Evolutionary conservation across 257 asterid species (phyloP), one percentile per base, ranked within the genome.

Genomic region (Osmanthus fragrans): DNA sequence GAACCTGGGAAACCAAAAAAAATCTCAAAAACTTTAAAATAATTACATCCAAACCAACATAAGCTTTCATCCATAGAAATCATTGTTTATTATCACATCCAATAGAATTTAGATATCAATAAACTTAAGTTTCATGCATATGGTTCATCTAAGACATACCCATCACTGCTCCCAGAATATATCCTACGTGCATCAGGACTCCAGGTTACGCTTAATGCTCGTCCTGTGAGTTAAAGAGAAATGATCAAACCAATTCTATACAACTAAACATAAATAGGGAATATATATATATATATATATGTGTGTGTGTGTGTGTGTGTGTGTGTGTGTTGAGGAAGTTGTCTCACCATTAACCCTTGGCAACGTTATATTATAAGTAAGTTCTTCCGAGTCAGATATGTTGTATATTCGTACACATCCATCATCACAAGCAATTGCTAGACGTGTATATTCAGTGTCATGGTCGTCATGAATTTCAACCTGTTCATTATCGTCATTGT

Each of bases 321-420:
- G n/a, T n/a, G n/a, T n/a, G n/a, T n/a, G n/a, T n/a, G n/a, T n/a
- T n/a, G 76, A 85, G 84, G 76, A 16, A 85, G 85, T 75, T 78
- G 71, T 85, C 98, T 94, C 97, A 94, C 98, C 97, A 77, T 89
- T 86, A 86, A 92, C 97, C 90, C 98, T 90, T 45, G 96, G 97
- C 80, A 91, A 71, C 5, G 94, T 84, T 84, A 84, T 89, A 51
- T 79, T 80, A 74, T 89, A 91, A 64, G 76, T 82, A 36, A 91
- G 90, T 65, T 82, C 80, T 49, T 85, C 94, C 5, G 75, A 81
- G 74, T 74, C 88, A 16, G 87, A 76, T 64, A 88, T 78, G 19
- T 65, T 72, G 79, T 88, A 94, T 66, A 94, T 86, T 67, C 98
- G 88, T 73, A 92, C 97, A 83, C 98, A 91, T 15, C 98, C 98